Base-by-base conservation (phyloP, 805 yeast species). In the Wickerhamomyces rabaulensis region DNA sequence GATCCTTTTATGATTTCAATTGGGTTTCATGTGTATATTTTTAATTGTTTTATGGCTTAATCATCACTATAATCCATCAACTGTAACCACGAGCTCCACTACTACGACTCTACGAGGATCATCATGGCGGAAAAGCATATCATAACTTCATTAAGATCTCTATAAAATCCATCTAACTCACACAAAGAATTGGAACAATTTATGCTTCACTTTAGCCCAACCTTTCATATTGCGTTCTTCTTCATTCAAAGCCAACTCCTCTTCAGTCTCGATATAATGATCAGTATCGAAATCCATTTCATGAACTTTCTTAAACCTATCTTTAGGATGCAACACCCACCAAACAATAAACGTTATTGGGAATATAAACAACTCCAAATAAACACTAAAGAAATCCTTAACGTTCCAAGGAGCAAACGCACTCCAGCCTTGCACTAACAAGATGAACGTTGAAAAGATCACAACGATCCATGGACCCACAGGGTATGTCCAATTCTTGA, bases 281-380 rank as follows among this genome's bases (percentile, higher is more conserved):
- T 75, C 80, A 6, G 78, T 68, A 39, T 69, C 78, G 46, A 76
- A 75, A 58, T 76, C 80, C 80, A 76, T 76, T 40, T 75, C 78
- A 49, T 68, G 69, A 8, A 57, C 54, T 46, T 60, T 68, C 8
- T 73, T 68, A 55, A 73, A 74, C 40, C 59, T 61, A 48, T 75
- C 79, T 48, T 64, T 66, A 25, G 26, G 44, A 47, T 66, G 72
- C 42, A 51, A 58, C 3, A 67, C 19, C 66, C 73, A 63, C 77
- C 78, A 75, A 20, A 68, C 35, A 0, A 71, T 35, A 56, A 68
- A 75, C 29, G 71, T 64, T 8, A 61, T 49, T 43, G 79, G 79
- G 66, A 76, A 76, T 2, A 76, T 70, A 17, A 68, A 63, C 42
- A 76, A 62, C 50, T 75, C 80, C 42, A 76, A 54, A 49, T 76